Evolutionary conservation across 176 grass and related monocot genomes (phyloP).

Genomic region (Miscanthus lutarioriparius): DNA sequence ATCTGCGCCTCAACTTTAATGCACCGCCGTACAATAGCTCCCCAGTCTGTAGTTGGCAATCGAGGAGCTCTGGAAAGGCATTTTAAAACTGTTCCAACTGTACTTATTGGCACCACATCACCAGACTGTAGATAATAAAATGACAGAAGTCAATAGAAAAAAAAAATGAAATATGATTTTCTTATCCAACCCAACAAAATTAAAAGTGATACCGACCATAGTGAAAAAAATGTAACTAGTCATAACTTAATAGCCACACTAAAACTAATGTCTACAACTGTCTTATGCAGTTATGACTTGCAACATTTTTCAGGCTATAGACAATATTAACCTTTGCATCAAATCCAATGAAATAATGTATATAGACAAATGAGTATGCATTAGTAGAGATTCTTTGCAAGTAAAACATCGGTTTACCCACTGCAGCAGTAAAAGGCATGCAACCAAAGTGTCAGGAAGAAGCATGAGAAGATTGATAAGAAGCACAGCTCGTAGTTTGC

Average conservation of each 20-base stretch:
- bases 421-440: slow-evolving; percentile 23
- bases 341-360: neutral
- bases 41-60: slow-evolving; percentile 83
- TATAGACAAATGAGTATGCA: neutral
- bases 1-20: slow-evolving; percentile 65
- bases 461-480: neutral
- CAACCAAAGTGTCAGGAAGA: neutral
- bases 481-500: slow-evolving; percentile 18
- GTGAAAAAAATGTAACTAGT: neutral
- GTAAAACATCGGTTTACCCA: neutral
- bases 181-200: slow-evolving; percentile 29
- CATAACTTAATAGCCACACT: neutral
- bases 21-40: slow-evolving; percentile 60
- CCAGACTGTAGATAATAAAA: slow-evolving; percentile 51
- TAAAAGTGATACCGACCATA: neutral
- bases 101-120: slow-evolving; percentile 50
- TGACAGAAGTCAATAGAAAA: slow-evolving; percentile 19
- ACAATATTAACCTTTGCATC: slow-evolving; percentile 15
- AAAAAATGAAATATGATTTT: neutral
- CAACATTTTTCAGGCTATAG: neutral
- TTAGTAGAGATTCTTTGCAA: slow-evolving; percentile 9
- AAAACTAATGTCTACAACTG: neutral
- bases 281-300: neutral
- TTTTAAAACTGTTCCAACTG: slow-evolving; percentile 70
- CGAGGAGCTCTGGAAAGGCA: slow-evolving; percentile 78